Evolutionary conservation across 129 eudicot genomes (phyloP), one percentile per base, ranked within the genome.

Genomic region (Arctium minus): DNA sequence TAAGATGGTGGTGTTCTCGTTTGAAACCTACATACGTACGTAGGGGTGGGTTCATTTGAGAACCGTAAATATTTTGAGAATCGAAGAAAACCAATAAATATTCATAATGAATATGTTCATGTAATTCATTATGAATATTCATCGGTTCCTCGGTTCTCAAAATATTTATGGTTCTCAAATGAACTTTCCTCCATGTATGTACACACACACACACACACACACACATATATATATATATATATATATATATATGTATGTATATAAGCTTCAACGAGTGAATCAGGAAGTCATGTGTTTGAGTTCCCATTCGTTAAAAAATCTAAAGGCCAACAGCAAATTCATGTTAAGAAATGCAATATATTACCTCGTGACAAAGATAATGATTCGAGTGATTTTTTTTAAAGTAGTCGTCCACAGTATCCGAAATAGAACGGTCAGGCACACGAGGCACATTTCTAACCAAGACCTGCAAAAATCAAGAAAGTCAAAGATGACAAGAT

Each of bases 291-390:
- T 60, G 8, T 60, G 2, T 60, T 60, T 60, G 8, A 17, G 8
- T n/a, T 60, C 68, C 56, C 7, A 17, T 18, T n/a, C 2, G 9
- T 0, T 5, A 17, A 60, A 17, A n/a, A 60, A 60, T 56, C 29
- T 60, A 60, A 60, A 1, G 8, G 30, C 68, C 18, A 60, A n/a
- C 29, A 1, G 3, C 5, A 60, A 60, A 60, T 60, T 60, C 68
- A 17, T n/a, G 27, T 17, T 17, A 60, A 60, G 18, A 60, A 60
- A 60, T 60, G 68, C 68, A 60, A 50, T 53, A 53, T 30, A 70
- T 53, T 87, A 93, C 99, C 97, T 93, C 98, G 89, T 96, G 97
- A 82, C 96, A 91, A 9, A 96, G 87, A 87, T 96, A 96, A 78
- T 91, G 92, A 79, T 89, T 88, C 7, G 92, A 94, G 85, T 96